A percentile compares a stretch with the other conserved stretches of the same genome.
Conservation (phyloP, 2,329 filamentous ascomycete species). For the Epichloe hybrida region DNA sequence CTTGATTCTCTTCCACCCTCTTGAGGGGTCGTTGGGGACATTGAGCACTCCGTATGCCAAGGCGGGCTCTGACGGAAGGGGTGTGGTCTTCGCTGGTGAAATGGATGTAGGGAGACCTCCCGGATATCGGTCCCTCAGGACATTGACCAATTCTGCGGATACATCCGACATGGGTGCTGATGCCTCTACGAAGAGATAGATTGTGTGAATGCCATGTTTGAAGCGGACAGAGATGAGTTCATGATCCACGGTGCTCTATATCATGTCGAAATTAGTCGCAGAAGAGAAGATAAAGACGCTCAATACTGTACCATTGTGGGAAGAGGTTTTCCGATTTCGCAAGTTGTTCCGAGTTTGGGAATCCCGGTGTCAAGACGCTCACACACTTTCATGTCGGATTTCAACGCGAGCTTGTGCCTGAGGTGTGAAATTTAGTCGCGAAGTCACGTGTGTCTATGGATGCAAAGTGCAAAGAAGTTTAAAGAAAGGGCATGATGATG, state of each 20-base stretch:
- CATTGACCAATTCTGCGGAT: conserved; percentile 42
- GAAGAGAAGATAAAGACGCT: neutral
- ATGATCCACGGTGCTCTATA: conserved; percentile 22
- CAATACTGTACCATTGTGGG: neutral
- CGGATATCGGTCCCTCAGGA: conserved; percentile 44
- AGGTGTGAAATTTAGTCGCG: neutral
- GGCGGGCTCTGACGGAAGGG: conserved; percentile 26
- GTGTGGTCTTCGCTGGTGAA: conserved; percentile 19
- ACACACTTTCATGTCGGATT: neutral
- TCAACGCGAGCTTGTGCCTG: too few species aligned
- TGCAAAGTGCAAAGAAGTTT: neutral
- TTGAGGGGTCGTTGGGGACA: conserved; percentile 28
- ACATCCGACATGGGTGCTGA: conserved; percentile 42
- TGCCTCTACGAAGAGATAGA: conserved; percentile 53
- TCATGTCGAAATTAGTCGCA: neutral
- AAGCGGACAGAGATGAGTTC: conserved; percentile 53
- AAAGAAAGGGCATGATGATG: too few species aligned
- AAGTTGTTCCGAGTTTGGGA: neutral
- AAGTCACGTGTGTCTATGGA: too few species aligned
- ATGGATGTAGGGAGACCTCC: conserved; percentile 31
- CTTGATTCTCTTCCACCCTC: conserved; percentile 37
- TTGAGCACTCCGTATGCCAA: conserved; percentile 35
- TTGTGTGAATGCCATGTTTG: conserved; percentile 58
- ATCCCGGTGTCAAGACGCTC: neutral
- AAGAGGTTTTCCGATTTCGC: neutral